Evolutionary conservation across 31 red algal genomes (phyloP).

Genomic region (Asparagopsis taxiformis): DNA sequence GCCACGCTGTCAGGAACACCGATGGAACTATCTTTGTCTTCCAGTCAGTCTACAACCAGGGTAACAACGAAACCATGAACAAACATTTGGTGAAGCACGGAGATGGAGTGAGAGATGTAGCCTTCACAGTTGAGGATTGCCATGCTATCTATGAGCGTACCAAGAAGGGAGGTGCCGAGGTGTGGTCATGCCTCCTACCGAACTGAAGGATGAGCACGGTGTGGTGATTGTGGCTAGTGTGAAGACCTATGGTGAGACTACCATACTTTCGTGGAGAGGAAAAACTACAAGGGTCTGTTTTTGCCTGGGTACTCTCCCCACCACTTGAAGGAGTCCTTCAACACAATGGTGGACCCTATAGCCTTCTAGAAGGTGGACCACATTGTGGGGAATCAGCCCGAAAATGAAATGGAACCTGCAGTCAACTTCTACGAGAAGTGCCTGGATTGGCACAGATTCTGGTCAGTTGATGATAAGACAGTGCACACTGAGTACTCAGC

Average conservation of each 20-base stretch:
- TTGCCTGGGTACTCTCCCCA: constrained; percentile 73
- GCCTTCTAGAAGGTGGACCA: constrained; percentile 83
- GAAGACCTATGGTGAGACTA: constrained; percentile 64
- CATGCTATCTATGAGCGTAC: constrained; percentile 57
- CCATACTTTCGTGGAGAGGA: constrained; percentile 94
- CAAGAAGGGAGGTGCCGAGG: constrained; percentile 52
- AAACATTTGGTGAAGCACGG: constrained; percentile 68
- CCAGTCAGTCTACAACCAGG: constrained; percentile 66
- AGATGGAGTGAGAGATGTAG: constrained; percentile 93
- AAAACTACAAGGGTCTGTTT: constrained; percentile 70
- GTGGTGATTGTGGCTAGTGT: constrained; percentile 66
- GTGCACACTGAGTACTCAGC: constrained; percentile 95
- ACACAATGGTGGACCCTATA: constrained; percentile 16
- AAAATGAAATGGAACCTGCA: constrained; percentile 80
- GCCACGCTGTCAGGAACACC: constrained; percentile 80
- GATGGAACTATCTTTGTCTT: constrained; percentile 74
- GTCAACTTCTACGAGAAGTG: constrained; percentile 82
- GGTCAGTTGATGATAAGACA: constrained; percentile 94
- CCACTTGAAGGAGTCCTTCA: constrained; percentile 42
- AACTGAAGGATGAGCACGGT: constrained; percentile 47
- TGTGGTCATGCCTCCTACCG: constrained; percentile 14
- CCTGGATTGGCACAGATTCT: constrained; percentile 87
- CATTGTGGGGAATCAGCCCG: constrained; percentile 84
- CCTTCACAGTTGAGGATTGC: constrained; percentile 83
- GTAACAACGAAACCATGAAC: constrained; percentile 45